These are phyloP conservation scores for Neurospora sp. DNA, from an alignment of 495 filamentous ascomycete genomes.

Conservation along the genomic window DNA sequence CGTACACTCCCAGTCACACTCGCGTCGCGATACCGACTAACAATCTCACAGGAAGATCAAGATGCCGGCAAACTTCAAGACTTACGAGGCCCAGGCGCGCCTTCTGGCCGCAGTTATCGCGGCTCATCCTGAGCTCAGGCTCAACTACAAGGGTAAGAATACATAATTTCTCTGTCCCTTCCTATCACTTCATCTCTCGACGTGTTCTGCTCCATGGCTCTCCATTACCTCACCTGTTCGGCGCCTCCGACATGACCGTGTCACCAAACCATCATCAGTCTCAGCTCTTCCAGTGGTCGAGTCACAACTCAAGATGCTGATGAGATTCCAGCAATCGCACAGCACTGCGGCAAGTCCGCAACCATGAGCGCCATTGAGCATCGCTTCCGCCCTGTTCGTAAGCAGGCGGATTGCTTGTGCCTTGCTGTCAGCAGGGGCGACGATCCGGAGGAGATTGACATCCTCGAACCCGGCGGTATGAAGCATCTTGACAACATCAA, in stretches of 20 bases:
- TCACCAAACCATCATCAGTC: neutral
- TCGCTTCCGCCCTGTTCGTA: constrained; percentile 33
- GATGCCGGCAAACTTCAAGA: constrained; percentile 38
- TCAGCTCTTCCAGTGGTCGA: neutral
- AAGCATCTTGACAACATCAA: neutral
- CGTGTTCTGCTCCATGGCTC: constrained; percentile 4
- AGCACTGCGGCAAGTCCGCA: constrained; percentile 20
- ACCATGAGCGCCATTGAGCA: constrained; percentile 34
- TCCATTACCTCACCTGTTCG: neutral
- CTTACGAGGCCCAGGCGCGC: constrained; percentile 36
- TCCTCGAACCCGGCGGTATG: constrained; percentile 6
- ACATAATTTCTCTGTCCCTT: neutral
- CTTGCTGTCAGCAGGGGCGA: constrained; percentile 41
- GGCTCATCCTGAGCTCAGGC: constrained; percentile 28
- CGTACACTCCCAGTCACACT: neutral
- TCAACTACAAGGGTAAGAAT: constrained; percentile 42
- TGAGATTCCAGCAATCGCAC: constrained; percentile 20
- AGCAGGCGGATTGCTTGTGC: constrained; percentile 26
- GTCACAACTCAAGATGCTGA: constrained; percentile 5
- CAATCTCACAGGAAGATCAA: neutral
- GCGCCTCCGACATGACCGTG: neutral
- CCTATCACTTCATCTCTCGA: neutral
- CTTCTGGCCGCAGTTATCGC: constrained; percentile 43
- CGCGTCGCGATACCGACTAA: neutral
- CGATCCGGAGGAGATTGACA: constrained; percentile 11